These are phyloP conservation scores for Chrysoporthe deuterocubensis DNA, from an alignment of 2,329 filamentous ascomycete genomes.

Conservation along the genomic window DNA sequence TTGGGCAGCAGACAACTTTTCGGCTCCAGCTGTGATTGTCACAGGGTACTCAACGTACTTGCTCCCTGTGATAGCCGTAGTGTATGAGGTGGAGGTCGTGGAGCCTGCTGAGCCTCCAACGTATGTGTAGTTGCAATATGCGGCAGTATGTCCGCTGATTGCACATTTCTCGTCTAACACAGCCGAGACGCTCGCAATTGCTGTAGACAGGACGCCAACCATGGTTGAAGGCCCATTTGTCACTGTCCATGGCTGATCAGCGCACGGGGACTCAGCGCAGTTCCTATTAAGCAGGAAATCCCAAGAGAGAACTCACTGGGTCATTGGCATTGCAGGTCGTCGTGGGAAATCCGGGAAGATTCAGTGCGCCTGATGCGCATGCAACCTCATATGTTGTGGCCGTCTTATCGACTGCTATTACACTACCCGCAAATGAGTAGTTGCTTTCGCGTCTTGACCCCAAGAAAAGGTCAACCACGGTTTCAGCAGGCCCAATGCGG, in stretches of 20 bases:
- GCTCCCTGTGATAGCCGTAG: no score
- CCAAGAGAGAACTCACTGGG: slow-evolving; percentile 4
- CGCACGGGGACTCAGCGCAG: no score
- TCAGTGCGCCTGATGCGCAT: not conserved
- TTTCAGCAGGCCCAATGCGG: no score
- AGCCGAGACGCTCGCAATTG: not conserved
- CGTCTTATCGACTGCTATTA: not conserved
- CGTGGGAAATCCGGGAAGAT: slow-evolving; percentile 7
- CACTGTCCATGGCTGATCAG: not conserved
- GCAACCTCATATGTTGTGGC: not conserved
- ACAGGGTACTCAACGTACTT: no score
- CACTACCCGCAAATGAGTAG: no score
- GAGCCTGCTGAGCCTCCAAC: not conserved
- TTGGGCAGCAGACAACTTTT: no score
- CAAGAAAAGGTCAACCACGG: no score
- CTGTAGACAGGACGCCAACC: slow-evolving; percentile 1
- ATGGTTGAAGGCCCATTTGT: not conserved
- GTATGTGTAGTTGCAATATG: slow-evolving; percentile 7
- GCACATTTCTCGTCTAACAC: not conserved
- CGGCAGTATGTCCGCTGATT: not conserved
- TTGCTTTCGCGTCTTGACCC: no score
- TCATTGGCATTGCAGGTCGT: slow-evolving; percentile 5
- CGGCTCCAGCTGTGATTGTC: no score
- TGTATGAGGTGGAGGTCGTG: not conserved
- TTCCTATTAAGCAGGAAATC: no score